Percentiles rank a stretch among this genome's conserved stretches.
Conservation (phyloP, 306 rosid genomes). For the Citrullus amarus region DNA sequence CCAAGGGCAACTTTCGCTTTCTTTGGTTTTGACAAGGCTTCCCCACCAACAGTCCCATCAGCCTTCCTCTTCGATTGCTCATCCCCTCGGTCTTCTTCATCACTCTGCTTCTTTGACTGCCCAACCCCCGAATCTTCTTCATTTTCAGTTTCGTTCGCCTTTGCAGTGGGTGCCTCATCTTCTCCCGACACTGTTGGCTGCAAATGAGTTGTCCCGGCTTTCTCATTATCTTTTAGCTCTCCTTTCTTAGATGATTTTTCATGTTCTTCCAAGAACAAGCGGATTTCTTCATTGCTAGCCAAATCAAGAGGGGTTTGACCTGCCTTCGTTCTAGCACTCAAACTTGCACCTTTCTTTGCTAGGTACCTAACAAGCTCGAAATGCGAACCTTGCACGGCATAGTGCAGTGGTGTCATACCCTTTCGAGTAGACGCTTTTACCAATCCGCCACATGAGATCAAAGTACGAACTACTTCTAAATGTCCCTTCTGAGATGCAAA, state of each 20-base stretch:
- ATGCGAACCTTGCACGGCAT: constrained; percentile 75
- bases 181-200: constrained; percentile 22
- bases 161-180: constrained; percentile 24
- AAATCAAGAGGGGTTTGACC: constrained; percentile 74
- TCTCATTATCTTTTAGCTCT: constrained; percentile 22
- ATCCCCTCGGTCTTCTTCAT: constrained; percentile 22
- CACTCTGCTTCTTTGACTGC: constrained; percentile 46
- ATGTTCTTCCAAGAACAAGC: constrained; percentile 42
- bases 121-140: constrained; percentile 27
- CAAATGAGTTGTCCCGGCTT: constrained; percentile 32
- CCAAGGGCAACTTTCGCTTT: constrained; percentile 41
- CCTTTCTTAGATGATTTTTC: constrained; percentile 31
- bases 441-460: constrained; percentile 54
- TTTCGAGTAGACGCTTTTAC: constrained; percentile 62
- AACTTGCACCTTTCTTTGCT: constrained; percentile 66
- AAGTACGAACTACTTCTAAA: constrained; percentile 45
- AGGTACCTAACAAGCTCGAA: constrained; percentile 75
- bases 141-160: constrained; percentile 17
- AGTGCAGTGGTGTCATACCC: constrained; percentile 73
- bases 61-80: constrained; percentile 53
- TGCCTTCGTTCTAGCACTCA: constrained; percentile 49
- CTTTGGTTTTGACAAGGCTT: constrained; percentile 33
- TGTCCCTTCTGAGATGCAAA: constrained; percentile 94
- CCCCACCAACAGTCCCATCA: constrained; percentile 26
- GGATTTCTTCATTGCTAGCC: constrained; percentile 56